A percentile compares a stretch with the other conserved stretches of the same genome.
Conservation (phyloP, 2,329 filamentous ascomycete genomes). For the Westerdykella ornata region DNA sequence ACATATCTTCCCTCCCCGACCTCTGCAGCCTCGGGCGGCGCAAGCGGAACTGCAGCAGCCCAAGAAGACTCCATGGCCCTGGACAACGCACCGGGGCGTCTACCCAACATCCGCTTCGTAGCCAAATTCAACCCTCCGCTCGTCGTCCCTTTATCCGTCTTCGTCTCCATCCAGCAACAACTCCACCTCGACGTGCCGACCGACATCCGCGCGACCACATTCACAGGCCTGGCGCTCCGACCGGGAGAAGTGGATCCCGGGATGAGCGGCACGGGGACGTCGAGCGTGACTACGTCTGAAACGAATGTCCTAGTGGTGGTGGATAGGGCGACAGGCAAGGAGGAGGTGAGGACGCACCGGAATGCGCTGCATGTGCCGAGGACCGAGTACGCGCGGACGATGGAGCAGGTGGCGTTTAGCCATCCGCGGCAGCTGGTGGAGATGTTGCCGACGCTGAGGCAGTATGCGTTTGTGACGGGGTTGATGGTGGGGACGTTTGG, state of each 20-base stretch:
- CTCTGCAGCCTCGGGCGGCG: too few species aligned
- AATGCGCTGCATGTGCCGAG: conserved; percentile 66
- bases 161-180: conserved; percentile 55
- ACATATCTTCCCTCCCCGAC: conserved; percentile 44
- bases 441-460: conserved; percentile 63
- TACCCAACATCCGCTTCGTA: conserved; percentile 67
- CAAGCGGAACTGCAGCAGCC: conserved; percentile 20
- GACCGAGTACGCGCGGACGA: conserved; percentile 60
- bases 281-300: conserved; percentile 40
- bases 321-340: conserved; percentile 11
- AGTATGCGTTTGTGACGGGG: conserved; percentile 65
- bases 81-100: conserved; percentile 48
- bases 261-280: conserved; percentile 38
- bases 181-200: conserved; percentile 52
- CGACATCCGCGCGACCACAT: conserved; percentile 46
- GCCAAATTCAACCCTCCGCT: conserved; percentile 69
- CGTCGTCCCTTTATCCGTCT: conserved; percentile 59
- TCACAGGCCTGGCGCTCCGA: conserved; percentile 47
- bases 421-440: conserved; percentile 70
- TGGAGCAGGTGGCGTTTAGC: conserved; percentile 66
- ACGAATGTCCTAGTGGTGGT: conserved; percentile 38
- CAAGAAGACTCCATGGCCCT: conserved; percentile 50
- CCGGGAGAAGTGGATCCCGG: conserved; percentile 46
- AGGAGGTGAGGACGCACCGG: conserved; percentile 33
- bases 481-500: conserved; percentile 58